Evolutionary conservation across 305 asterid genomes (phyloP), one percentile per base, ranked within the genome.

Genomic region (Fraxinus greggii): DNA sequence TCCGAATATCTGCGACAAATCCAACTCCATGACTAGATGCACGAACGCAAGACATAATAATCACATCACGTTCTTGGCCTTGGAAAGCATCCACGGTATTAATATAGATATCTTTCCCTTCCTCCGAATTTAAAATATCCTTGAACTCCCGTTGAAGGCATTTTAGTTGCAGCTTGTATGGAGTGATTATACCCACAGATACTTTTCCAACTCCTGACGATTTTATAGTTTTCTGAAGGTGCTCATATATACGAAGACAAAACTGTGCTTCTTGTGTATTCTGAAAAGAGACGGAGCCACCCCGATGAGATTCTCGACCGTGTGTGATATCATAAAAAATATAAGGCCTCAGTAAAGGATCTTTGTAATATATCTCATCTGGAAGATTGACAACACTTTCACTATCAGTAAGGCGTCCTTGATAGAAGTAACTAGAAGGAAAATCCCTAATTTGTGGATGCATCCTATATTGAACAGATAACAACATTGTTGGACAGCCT

Each of bases 41-140:
- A 82, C 97, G 98, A 48, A 96, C 99, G 65, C 98, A 96, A 28
- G 99, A 96, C 98, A 96, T 96, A 51, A 96, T 96, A 81, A 96
- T 92, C 78, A 96, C 98, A 87, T 96, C 99, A 32, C 99, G 97
- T 86, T 96, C 99, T 86, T 96, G 99, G 78, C 99, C 98, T 88
- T 96, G 99, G 90, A 96, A 96, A 77, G 98, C 99, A 85, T 96
- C 99, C 72, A 96, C 99, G 38, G 98, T 96, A 82, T 96, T 96
- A 73, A 96, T 96, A 85, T 96, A 96, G 38, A 96, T 92, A 78
- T 93, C 98, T 76, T 96, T 96, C 28, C 98, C 98, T 88, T 94
- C 98, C 81, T 94, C 99, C 10, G 98, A 90, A 84, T 87, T 94
- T 80, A 96, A 83, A 51, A 96, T 84, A 32, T 91, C 98, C 88